Evolutionary conservation across 257 asterid genomes (phyloP), one percentile per base, ranked within the genome.

Genomic region (Nyctanthes arbortristis): DNA sequence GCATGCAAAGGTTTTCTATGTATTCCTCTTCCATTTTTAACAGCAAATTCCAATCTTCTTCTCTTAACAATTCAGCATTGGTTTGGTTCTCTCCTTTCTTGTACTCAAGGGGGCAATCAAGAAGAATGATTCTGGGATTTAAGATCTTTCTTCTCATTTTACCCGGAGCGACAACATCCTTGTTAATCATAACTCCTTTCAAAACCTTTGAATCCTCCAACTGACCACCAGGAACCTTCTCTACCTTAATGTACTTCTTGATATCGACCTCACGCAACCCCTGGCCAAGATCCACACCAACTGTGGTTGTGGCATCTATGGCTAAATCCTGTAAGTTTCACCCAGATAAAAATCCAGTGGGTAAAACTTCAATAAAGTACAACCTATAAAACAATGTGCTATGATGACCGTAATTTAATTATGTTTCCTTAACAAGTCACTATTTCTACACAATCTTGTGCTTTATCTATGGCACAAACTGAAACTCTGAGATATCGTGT

Each of bases 1-100:
- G 96, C 73, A 73, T 40, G 27, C 99, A 93, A 18, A 87, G 82
- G 74, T 82, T 89, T 77, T 89, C 91, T 10, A 93, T 87, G 81
- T 91, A 93, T 67, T 93, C 96, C 81, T 93, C 97, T 82, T 93
- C 99, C 97, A 93, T 75, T 82, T 93, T 93, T 69, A 93, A 82
- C 56, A 93, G 74, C 74, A 93, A 85, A 60, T 89, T 80, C 99
- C 97, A 93, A 70, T 91, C 99, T 80, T 93, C 99, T 73, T 93
- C 99, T 75, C 87, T 87, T 67, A 93, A 63, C 81, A 93, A 67
- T 70, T 93, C 99, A 2, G 96, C 99, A 65, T 94, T 94, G 58
- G 99, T 94, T 71, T 94, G 99, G 74, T 88, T 94, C 85, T 94
- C 99, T 3, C 96, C 99, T 79, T 94, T 94, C 89, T 94, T 94